phyloP scores from a whole-genome alignment of 768 basidiomycete genomes.

The Amanita polypyramis region DNA sequence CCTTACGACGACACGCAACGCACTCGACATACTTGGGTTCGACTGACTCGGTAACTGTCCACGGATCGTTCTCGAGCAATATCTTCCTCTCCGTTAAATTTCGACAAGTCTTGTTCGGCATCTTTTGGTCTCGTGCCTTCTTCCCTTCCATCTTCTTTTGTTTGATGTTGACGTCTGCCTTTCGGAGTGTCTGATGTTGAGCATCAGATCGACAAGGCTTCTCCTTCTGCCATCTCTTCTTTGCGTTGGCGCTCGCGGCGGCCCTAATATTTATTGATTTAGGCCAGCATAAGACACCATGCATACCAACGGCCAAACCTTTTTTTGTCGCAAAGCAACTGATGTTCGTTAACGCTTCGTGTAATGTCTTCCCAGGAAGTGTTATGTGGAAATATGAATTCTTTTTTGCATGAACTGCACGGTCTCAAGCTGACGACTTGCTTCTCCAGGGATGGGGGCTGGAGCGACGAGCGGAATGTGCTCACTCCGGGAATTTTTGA shows the following conservation, averaged over 20 bases:
- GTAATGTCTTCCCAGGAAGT: neutral
- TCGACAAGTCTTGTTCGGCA: neutral
- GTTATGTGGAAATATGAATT: neutral
- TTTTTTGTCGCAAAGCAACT: neutral
- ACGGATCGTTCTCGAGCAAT: neutral
- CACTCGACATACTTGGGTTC: neutral
- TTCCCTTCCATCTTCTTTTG: neutral
- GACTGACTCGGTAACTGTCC: neutral
- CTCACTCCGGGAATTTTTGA: slow-evolving; percentile 2
- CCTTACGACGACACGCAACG: neutral
- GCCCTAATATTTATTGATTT: neutral
- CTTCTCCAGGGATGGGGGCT: neutral
- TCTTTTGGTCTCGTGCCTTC: neutral
- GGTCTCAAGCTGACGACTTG: neutral
- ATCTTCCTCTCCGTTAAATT: neutral
- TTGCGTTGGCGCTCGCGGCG: neutral
- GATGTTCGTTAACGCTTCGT: neutral
- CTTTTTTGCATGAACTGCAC: neutral
- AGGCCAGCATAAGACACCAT: neutral
- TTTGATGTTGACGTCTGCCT: neutral
- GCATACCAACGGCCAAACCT: neutral
- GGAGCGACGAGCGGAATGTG: neutral
- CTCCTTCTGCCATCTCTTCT: neutral
- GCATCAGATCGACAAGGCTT: neutral
- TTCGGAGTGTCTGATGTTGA: neutral